phyloP scores from a whole-genome alignment of 345 rosid genomes.

The Excoecaria cochinchinensis region DNA sequence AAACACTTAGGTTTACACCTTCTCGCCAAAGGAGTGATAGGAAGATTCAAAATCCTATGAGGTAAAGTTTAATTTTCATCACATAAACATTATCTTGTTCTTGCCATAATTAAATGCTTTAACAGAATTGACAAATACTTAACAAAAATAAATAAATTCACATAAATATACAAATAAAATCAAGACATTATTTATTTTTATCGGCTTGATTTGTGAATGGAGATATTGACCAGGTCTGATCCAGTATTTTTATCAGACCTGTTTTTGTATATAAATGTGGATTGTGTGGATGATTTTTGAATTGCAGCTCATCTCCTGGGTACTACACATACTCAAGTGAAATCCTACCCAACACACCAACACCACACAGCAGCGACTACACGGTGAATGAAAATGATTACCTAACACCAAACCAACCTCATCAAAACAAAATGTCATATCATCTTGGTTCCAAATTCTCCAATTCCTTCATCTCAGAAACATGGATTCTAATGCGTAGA shows the following conservation, averaged over 20 bases:
- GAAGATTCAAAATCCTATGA: conserved; percentile 37
- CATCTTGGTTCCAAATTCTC: conserved; percentile 44
- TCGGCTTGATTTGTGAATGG: too few species aligned
- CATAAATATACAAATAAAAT: too few species aligned
- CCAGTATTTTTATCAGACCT: too few species aligned
- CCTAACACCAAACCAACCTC: conserved; percentile 32
- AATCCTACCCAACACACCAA: conserved; percentile 46
- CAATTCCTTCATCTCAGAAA: conserved; percentile 52
- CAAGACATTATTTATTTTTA: too few species aligned
- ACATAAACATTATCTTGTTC: too few species aligned
- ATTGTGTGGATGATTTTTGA: neutral
- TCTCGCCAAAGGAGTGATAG: conserved; percentile 32
- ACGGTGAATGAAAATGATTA: conserved; percentile 66
- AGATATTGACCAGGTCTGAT: too few species aligned
- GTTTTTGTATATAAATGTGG: too few species aligned
- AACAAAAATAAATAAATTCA: too few species aligned
- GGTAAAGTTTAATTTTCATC: conserved; percentile 27
- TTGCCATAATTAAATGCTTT: too few species aligned
- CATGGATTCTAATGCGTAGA: conserved; percentile 62
- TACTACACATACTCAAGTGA: conserved; percentile 48
- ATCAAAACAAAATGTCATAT: neutral
- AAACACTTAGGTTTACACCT: conserved; percentile 47
- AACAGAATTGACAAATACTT: too few species aligned
- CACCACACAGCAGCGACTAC: conserved; percentile 73
- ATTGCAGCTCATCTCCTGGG: conserved; percentile 46